Evolutionary conservation across 805 yeast species (phyloP), one percentile per base, ranked within the genome.

Genomic region (Barnettozyma salicaria): DNA sequence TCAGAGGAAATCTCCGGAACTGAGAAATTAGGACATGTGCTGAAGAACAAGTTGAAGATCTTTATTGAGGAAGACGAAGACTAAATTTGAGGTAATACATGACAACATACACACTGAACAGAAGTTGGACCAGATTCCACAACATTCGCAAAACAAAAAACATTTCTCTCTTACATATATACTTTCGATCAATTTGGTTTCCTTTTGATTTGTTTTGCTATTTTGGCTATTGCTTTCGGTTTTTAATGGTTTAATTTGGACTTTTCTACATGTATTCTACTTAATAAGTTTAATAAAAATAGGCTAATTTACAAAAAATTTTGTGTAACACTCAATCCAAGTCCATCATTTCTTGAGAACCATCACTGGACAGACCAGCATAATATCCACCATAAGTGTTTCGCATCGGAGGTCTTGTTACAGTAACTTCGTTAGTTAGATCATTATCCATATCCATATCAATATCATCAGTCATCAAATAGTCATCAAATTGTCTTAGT

Each of bases 21-120:
- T 38, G 50, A 50, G 7, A 65, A 63, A 40, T 57, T 66, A 6
- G 38, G 53, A 2, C 41, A 49, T 18, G 58, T 65, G 1, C 46
- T 67, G 22, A 50, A 57, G 21, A 56, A 58, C 11, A 64, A 61
- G 44, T 40, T 61, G 23, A 65, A 65, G 39, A 59, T 67, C 27
- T 42, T 56, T 7, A 64, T 65, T 26, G 58, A 58, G 33, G 67
- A 64, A 37, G 55, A 51, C 36, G 56, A 27, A 45, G n/a, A n/a
- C n/a, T n/a, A n/a, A n/a, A n/a, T n/a, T n/a, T n/a, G n/a, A n/a
- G n/a, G n/a, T n/a, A n/a, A n/a, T n/a, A n/a, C n/a, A n/a, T n/a
- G n/a, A n/a, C n/a, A n/a, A n/a, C n/a, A n/a, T n/a, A n/a, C n/a
- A n/a, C n/a, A n/a, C n/a, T n/a, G n/a, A n/a, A n/a, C n/a, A n/a